Evolutionary conservation across 2,329 filamentous ascomycete genomes (phyloP).

Genomic region (Clarireedia homoeocarpa): DNA sequence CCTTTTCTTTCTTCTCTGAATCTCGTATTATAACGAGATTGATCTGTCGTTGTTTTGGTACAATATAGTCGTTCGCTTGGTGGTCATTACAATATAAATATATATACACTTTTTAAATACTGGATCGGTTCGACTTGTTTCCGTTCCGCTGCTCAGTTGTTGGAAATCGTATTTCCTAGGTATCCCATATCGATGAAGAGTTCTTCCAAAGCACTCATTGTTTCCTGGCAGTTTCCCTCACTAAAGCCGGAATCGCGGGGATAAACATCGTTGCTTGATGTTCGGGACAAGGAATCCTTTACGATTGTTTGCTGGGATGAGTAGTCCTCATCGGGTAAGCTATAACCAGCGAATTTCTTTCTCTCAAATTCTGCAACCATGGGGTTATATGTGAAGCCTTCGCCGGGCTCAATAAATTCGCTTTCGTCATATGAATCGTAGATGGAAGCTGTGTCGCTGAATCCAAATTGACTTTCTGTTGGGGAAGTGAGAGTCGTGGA

Average conservation of each 20-base stretch:
- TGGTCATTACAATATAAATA: not conserved
- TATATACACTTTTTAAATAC: not conserved
- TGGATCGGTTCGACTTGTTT: not conserved
- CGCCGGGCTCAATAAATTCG: conserved; percentile 20
- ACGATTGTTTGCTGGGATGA: conserved; percentile 16
- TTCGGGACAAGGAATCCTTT: conserved; percentile 10
- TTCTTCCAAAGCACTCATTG: conserved; percentile 35
- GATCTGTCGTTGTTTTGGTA: not conserved
- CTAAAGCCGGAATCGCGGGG: conserved; percentile 2
- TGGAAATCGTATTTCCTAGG: conserved; percentile 36
- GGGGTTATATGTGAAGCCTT: conserved; percentile 22
- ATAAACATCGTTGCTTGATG: conserved; percentile 10
- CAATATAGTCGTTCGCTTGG: not conserved
- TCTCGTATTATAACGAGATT: not conserved
- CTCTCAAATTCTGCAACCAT: conserved; percentile 8
- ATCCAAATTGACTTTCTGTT: conserved; percentile 21
- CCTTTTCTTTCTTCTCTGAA: too few relatives aligned
- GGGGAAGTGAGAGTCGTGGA: conserved; percentile 22
- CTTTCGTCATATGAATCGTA: conserved; percentile 20
- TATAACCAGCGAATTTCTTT: conserved; percentile 18
- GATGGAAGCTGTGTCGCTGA: conserved; percentile 16
- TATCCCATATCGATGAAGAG: conserved; percentile 44
- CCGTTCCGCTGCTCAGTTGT: conserved; percentile 6
- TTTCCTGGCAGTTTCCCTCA: not conserved
- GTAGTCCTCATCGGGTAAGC: conserved; percentile 18